Evolutionary conservation across 371 early-diverging fungal species (phyloP).

Genomic region (Synchytrium microbalum): DNA sequence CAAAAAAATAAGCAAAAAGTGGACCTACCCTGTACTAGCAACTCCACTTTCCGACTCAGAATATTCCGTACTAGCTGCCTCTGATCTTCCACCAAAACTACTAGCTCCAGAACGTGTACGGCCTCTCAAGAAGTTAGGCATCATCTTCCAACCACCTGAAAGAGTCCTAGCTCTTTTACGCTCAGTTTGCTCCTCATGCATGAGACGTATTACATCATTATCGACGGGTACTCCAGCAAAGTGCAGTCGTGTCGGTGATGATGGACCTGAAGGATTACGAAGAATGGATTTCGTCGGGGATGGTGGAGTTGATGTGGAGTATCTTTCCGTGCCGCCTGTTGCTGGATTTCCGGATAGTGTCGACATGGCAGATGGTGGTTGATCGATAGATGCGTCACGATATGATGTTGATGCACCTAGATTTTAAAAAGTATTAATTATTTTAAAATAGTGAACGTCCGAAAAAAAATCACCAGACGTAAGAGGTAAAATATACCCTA

Average conservation of each 20-base stretch:
- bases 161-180: neutral
- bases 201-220: neutral
- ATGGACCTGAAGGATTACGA: neutral
- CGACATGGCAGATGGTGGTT: neutral
- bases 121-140: neutral
- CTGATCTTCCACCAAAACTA: neutral
- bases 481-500: no score
- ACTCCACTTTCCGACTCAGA: neutral
- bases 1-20: neutral
- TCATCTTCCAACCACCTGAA: neutral
- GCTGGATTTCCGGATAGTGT: neutral
- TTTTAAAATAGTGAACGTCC: no score
- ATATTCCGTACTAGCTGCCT: neutral
- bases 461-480: no score
- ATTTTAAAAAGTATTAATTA: no score
- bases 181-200: neutral
- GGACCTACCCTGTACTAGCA: neutral
- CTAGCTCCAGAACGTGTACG: neutral
- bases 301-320: neutral
- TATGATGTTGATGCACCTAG: no score
- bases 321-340: neutral
- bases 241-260: neutral
- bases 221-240: neutral
- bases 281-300: neutral
- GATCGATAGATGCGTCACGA: neutral